These are phyloP conservation scores for Kluyveromyces lactis DNA, from an alignment of 805 yeast species.

Conservation along the genomic window DNA sequence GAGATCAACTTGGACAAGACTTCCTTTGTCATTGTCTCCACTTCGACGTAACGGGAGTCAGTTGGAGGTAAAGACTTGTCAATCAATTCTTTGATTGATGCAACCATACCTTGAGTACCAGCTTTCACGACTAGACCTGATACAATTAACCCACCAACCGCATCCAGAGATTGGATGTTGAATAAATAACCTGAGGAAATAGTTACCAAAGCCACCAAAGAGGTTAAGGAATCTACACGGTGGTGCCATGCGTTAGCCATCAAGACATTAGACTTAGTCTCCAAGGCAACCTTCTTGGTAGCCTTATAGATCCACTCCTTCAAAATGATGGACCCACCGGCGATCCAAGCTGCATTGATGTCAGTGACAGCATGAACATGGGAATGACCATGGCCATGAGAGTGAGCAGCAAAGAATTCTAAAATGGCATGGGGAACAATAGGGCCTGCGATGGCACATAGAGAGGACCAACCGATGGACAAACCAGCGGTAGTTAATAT, in stretches of 20 bases:
- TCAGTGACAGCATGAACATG: conserved; percentile 41
- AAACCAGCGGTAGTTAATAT: conserved; percentile 81
- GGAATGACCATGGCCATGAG: conserved; percentile 32
- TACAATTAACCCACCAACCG: conserved; percentile 85
- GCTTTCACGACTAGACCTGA: conserved; percentile 77
- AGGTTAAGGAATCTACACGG: conserved; percentile 86
- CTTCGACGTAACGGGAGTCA: conserved; percentile 40
- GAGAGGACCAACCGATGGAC: conserved; percentile 82
- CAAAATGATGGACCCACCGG: conserved; percentile 75
- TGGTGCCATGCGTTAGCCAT: conserved; percentile 99
- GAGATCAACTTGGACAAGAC: conserved; percentile 29
- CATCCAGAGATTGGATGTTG: conserved; percentile 76
- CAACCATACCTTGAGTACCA: conserved; percentile 65
- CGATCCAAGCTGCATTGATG: conserved; percentile 94
- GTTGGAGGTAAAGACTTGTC: conserved; percentile 56
- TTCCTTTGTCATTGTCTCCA: conserved; percentile 34
- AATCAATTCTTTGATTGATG: conserved; percentile 65
- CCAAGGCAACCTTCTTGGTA: conserved; percentile 71
- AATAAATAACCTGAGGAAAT: conserved; percentile 79
- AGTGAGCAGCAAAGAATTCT: conserved; percentile 44
- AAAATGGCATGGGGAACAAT: conserved; percentile 52
- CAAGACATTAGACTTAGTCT: conserved; percentile 77
- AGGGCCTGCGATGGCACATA: conserved; percentile 60
- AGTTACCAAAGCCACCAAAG: conserved; percentile 81
- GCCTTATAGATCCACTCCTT: conserved; percentile 85